Conservation (phyloP, 2,329 filamentous ascomycete genomes). For the Sarocladiaceae sp. region DNA sequence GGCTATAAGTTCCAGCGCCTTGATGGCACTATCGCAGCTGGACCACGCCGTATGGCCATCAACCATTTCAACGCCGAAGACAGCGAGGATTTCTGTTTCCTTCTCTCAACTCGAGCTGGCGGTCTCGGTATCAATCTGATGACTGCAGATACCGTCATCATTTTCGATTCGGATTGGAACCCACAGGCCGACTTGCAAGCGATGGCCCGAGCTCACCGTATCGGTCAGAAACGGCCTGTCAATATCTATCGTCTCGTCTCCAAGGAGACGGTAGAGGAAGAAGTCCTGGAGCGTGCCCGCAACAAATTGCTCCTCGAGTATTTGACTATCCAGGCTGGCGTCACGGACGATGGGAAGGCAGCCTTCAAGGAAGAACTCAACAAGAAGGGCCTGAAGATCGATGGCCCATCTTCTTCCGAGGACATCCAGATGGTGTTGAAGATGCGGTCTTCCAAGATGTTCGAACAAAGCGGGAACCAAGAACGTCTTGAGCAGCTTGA, state of each 20-base stretch:
- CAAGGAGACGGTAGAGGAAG: slow-evolving; percentile 97
- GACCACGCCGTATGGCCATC: slow-evolving; percentile 84
- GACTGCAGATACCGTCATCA: slow-evolving; percentile 95
- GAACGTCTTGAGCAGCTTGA: slow-evolving; percentile 94
- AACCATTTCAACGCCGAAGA: slow-evolving; percentile 98
- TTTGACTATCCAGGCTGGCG: slow-evolving; percentile 91
- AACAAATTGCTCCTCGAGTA: slow-evolving; percentile 98
- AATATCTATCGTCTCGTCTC: slow-evolving; percentile 95
- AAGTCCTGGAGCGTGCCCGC: slow-evolving; percentile 89
- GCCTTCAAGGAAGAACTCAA: slow-evolving; percentile 68
- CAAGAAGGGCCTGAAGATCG: slow-evolving; percentile 66
- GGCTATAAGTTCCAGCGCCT: slow-evolving; percentile 94
- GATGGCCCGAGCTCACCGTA: slow-evolving; percentile 96
- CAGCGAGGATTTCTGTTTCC: slow-evolving; percentile 93
- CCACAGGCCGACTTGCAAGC: slow-evolving; percentile 96
- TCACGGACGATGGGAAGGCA: slow-evolving; percentile 90
- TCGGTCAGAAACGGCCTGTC: slow-evolving; percentile 92
- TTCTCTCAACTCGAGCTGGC: slow-evolving; percentile 90
- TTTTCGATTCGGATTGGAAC: slow-evolving; percentile 99
- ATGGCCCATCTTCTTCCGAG: slow-evolving; percentile 83
- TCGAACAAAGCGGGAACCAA: slow-evolving; percentile 94
- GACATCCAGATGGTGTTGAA: slow-evolving; percentile 96
- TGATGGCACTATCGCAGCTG: slow-evolving; percentile 89
- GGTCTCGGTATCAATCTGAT: slow-evolving; percentile 98
- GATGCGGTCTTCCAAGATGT: slow-evolving; percentile 98